Percentiles rank a stretch among this genome's conserved stretches.
Evolutionary conservation across 2,329 filamentous ascomycete species (phyloP).

Genomic region (Lasiodiplodia gonubiensis): DNA sequence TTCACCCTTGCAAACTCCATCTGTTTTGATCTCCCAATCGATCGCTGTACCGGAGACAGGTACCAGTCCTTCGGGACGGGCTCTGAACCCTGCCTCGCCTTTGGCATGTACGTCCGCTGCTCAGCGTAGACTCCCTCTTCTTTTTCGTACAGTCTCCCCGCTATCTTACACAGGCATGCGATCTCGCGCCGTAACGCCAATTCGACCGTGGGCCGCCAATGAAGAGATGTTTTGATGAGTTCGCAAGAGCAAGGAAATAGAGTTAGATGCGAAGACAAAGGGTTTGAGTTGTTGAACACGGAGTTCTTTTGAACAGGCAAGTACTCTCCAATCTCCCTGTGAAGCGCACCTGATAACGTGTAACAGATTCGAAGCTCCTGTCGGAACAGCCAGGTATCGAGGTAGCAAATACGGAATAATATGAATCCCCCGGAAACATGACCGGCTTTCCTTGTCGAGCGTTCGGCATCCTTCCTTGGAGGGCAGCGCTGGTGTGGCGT

Average conservation of each 20-base stretch:
- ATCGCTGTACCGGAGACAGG: not conserved
- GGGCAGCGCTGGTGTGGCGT: conserved; percentile 6
- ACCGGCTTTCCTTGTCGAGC: not conserved
- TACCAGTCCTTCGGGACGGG: not conserved
- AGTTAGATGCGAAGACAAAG: not conserved
- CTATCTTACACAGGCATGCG: not conserved
- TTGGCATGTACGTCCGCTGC: not conserved
- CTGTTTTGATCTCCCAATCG: not conserved
- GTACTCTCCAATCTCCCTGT: not conserved
- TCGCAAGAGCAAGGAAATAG: conserved; percentile 12
- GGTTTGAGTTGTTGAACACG: not conserved
- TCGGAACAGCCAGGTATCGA: conserved; percentile 2
- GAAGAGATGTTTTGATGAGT: not conserved
- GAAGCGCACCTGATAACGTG: conserved; percentile 20
- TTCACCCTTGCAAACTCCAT: not conserved
- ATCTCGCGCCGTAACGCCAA: not conserved
- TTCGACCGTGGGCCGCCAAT: not conserved
- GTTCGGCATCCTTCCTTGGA: not conserved
- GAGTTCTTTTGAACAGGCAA: conserved; percentile 1
- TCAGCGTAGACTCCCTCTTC: not conserved
- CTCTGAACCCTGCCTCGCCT: not conserved
- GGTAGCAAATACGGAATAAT: conserved; percentile 19
- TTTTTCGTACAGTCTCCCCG: not conserved
- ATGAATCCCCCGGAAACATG: not conserved
- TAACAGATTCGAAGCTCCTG: not conserved